These are phyloP conservation scores for Malassezia slooffiae DNA, from an alignment of 1,284 basidiomycete genomes.

Conservation along the genomic window DNA sequence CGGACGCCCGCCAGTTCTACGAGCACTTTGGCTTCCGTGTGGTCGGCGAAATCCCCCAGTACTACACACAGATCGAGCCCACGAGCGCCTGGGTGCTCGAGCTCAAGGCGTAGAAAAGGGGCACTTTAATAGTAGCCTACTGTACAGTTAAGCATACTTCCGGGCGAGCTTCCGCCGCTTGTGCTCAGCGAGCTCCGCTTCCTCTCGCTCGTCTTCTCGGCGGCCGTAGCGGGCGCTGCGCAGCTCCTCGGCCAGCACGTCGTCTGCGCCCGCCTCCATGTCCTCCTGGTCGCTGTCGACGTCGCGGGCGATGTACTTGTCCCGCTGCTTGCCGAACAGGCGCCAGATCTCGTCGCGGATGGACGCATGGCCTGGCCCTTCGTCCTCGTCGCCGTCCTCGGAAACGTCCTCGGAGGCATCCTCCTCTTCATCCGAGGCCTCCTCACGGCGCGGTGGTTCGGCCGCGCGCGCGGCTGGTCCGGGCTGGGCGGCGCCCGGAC, in stretches of 20 bases:
- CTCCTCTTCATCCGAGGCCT: constrained; percentile 3
- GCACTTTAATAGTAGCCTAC: background rate
- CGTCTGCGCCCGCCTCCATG: constrained; percentile 40
- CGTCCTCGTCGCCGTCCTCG: constrained; percentile 17
- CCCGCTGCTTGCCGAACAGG: constrained; percentile 34
- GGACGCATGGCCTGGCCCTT: constrained; percentile 3
- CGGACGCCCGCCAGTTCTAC: constrained; percentile 45
- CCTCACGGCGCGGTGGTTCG: constrained; percentile 7
- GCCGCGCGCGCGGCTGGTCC: constrained; percentile 2
- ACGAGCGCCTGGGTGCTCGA: constrained; percentile 47
- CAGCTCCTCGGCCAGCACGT: constrained; percentile 33
- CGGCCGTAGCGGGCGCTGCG: constrained; percentile 25
- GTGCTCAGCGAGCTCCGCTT: constrained; percentile 20
- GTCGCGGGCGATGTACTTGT: constrained; percentile 24
- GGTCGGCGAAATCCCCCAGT: constrained; percentile 29
- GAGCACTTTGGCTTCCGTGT: constrained; percentile 46
- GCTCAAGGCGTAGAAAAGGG: constrained; percentile 5
- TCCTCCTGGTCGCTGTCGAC: constrained; percentile 41
- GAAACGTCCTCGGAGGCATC: constrained; percentile 22
- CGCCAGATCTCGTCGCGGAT: constrained; percentile 37
- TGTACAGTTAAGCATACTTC: background rate
- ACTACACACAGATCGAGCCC: constrained; percentile 43
- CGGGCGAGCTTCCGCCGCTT: constrained; percentile 26
- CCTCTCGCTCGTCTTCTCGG: constrained; percentile 33
- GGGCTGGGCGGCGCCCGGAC: background rate